phyloP scores from a whole-genome alignment of 164 flowering plant species.

The Magnolia kwangsiensis region DNA sequence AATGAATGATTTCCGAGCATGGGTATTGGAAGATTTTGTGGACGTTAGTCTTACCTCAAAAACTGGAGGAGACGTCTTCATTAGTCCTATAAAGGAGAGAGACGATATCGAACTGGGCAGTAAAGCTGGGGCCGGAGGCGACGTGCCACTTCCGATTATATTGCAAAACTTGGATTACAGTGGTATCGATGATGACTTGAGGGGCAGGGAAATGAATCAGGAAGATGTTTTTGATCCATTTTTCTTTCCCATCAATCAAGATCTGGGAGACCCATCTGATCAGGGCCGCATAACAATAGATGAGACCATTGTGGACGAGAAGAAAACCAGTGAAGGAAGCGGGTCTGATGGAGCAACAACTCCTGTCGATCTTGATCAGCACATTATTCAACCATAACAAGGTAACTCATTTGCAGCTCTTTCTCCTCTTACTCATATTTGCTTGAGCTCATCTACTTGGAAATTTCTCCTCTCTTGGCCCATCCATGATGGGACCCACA shows the following conservation, averaged over 20 bases:
- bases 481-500: not conserved
- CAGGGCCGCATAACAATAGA: conserved; percentile 5
- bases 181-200: conserved; percentile 47
- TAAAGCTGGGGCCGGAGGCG: conserved; percentile 28
- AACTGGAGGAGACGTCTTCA: conserved; percentile 22
- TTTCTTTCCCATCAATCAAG: conserved; percentile 28
- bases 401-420: not conserved
- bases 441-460: not conserved
- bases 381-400: not conserved
- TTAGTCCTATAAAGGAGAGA: conserved; percentile 43
- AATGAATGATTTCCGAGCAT: conserved; percentile 51
- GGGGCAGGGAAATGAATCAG: conserved; percentile 35
- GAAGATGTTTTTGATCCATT: conserved; percentile 31
- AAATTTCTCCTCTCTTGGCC: not conserved
- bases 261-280: conserved; percentile 10
- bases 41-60: conserved; percentile 22
- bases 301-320: conserved; percentile 4
- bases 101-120: conserved; percentile 64
- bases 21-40: conserved; percentile 37
- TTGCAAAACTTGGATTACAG: conserved; percentile 56
- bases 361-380: not conserved
- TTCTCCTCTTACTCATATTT: not conserved
- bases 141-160: conserved; percentile 51
- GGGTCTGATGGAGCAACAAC: not conserved
- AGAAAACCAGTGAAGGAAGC: conserved; percentile 10